phyloP scores from a whole-genome alignment of 345 rosid genomes.

The Trapa bicornis region DNA sequence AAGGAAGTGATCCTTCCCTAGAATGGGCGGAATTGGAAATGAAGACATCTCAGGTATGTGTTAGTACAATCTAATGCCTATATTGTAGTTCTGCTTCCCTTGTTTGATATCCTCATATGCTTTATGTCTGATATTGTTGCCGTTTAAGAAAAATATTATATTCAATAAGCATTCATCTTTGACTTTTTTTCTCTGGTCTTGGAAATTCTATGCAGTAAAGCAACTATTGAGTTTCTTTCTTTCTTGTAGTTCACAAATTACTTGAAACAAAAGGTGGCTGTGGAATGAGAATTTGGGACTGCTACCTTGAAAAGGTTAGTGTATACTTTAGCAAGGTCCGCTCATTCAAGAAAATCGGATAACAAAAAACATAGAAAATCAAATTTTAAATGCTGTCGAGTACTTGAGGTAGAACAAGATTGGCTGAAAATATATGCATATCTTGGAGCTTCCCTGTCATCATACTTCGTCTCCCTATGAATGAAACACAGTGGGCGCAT shows the following conservation, averaged over 20 bases:
- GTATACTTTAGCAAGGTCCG: neutral
- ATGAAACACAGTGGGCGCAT: neutral
- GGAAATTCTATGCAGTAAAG: neutral
- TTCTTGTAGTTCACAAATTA: slow-evolving; percentile 57
- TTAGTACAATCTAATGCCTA: too few species aligned
- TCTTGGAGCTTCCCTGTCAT: neutral
- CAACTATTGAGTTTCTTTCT: slow-evolving; percentile 1
- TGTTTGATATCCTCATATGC: neutral
- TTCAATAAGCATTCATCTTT: neutral
- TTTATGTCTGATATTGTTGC: neutral
- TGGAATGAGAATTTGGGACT: slow-evolving; percentile 21
- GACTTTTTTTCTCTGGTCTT: neutral
- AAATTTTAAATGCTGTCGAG: neutral
- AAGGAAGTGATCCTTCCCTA: slow-evolving; percentile 62
- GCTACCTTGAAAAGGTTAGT: slow-evolving; percentile 21
- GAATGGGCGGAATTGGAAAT: slow-evolving; percentile 93
- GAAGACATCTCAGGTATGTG: slow-evolving; percentile 71
- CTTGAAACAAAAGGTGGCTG: slow-evolving; percentile 58
- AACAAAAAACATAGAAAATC: neutral
- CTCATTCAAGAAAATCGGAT: neutral
- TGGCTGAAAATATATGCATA: neutral
- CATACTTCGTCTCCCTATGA: neutral
- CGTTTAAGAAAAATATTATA: too few species aligned
- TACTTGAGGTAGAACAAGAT: neutral
- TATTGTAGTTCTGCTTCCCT: neutral